Evolutionary conservation across 371 early-diverging fungal species (phyloP).

Genomic region (Dipsacomyces acuminosporus): DNA sequence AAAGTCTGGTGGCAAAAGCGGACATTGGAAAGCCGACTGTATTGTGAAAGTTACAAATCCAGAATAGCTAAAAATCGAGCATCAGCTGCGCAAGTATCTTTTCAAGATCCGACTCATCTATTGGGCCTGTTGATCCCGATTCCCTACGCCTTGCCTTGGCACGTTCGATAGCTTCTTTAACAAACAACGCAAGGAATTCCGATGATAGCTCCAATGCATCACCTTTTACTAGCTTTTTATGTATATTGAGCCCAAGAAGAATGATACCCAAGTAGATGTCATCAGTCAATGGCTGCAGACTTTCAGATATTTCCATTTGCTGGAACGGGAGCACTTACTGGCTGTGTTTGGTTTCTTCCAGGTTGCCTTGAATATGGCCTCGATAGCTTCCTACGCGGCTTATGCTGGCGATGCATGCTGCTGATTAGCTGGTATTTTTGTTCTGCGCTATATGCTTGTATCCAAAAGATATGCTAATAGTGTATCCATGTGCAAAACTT

Average conservation of each 20-base stretch:
- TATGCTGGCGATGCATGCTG: no score
- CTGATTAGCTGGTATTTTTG: no score
- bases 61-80: constrained; percentile 24
- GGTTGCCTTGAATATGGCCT: constrained; percentile 36
- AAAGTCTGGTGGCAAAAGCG: constrained; percentile 43
- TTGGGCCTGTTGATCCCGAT: constrained; percentile 9
- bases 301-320: no score
- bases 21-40: constrained; percentile 28
- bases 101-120: constrained; percentile 41
- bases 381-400: constrained; percentile 35
- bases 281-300: no score
- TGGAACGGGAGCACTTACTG: constrained; percentile 17
- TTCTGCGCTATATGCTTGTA: no score
- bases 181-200: constrained; percentile 26
- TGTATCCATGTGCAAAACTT: not conserved
- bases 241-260: no score
- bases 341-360: constrained; percentile 37
- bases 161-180: constrained; percentile 33
- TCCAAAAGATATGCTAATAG: no score
- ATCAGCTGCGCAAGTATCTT: constrained; percentile 43
- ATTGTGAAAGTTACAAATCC: not conserved
- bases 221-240: constrained; percentile 15
- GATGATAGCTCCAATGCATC: constrained; percentile 34
- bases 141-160: constrained; percentile 27
- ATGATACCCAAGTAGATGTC: no score